phyloP scores from a whole-genome alignment of 257 asterid genomes.

The Salvia splendens region DNA sequence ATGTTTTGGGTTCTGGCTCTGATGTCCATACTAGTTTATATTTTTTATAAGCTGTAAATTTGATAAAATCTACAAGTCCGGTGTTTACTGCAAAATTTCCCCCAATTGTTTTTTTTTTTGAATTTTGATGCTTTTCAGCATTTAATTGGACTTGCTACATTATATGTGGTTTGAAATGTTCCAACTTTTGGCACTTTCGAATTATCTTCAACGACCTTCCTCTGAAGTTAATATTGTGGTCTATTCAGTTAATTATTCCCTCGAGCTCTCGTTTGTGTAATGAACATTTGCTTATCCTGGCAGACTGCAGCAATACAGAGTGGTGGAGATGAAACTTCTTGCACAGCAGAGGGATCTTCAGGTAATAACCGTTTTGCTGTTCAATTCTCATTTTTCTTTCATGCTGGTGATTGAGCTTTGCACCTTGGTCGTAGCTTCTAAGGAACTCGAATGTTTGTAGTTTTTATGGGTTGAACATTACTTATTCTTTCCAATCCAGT shows the following conservation, averaged over 20 bases:
- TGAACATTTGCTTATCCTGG: conserved; percentile 28
- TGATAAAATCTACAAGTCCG: too few relatives aligned
- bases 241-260: not conserved
- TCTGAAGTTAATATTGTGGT: conserved; percentile 12
- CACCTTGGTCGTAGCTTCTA: not conserved
- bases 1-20: not conserved
- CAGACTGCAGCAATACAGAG: conserved; percentile 68
- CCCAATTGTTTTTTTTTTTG: too few relatives aligned
- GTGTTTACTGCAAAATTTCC: too few relatives aligned
- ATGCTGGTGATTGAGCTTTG: not conserved
- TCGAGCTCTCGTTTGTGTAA: conserved; percentile 11
- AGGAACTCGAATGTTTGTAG: not conserved
- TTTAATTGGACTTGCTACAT: too few relatives aligned
- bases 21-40: too few relatives aligned
- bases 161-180: too few relatives aligned
- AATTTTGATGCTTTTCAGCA: too few relatives aligned
- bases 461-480: not conserved
- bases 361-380: conserved; percentile 45
- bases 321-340: conserved; percentile 66
- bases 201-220: not conserved
- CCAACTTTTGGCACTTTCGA: not conserved
- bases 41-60: too few relatives aligned
- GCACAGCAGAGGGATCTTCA: conserved; percentile 71
- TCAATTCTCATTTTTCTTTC: conserved; percentile 7
- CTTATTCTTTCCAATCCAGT: not conserved